These are phyloP conservation scores for Cenchrus purpureus DNA, from an alignment of 176 grass and related monocot genomes.

Conservation along the genomic window DNA sequence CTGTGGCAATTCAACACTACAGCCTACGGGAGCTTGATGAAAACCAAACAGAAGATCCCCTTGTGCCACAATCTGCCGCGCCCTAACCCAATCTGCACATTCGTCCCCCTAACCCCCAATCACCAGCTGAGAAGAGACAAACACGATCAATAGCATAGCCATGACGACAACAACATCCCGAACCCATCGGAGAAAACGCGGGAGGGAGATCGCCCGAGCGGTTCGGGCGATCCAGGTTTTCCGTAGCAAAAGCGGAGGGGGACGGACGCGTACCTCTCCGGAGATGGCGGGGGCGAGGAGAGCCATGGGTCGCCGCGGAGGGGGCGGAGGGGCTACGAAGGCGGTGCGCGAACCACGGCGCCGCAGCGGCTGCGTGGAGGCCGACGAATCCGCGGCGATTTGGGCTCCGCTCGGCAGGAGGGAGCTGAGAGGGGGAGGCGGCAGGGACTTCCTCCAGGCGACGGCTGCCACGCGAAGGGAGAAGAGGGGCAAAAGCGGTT, in stretches of 20 bases:
- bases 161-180: background rate
- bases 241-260: background rate
- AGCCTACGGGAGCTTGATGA: background rate
- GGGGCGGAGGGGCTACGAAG: slow-evolving; percentile 7
- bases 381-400: slow-evolving; percentile 36
- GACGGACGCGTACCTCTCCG: slow-evolving; percentile 50
- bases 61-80: background rate
- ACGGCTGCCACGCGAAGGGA: slow-evolving; percentile 33
- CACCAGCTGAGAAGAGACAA: background rate
- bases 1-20: background rate
- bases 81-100: background rate
- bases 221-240: slow-evolving; percentile 26
- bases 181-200: background rate
- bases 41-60: background rate
- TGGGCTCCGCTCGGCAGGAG: slow-evolving; percentile 6
- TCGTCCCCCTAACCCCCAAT: background rate
- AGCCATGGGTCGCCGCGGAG: slow-evolving; percentile 41
- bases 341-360: background rate
- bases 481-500: slow-evolving; percentile 5
- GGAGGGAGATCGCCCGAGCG: background rate
- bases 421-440: background rate
- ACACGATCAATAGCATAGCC: background rate
- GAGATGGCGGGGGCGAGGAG: slow-evolving; percentile 57
- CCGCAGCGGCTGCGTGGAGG: slow-evolving; percentile 18
- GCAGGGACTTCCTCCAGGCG: background rate